Percentiles rank a stretch among this genome's conserved stretches.
Conservation (phyloP, 2,329 filamentous ascomycete species). For the Macroventuria anomochaeta region DNA sequence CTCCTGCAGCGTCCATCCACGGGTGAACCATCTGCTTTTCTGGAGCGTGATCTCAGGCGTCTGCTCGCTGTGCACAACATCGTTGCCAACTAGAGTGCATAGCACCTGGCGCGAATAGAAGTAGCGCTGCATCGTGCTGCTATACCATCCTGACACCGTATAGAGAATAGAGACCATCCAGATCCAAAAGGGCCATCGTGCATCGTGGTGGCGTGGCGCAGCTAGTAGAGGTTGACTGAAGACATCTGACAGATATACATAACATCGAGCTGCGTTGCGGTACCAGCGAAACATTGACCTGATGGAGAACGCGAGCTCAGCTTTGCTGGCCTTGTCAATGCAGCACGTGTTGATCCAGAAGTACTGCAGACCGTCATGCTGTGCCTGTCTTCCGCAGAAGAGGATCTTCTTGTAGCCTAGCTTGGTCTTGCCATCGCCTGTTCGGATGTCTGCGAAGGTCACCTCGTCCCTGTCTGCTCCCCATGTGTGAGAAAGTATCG, state of each 20-base stretch:
- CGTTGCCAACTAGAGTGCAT: no score
- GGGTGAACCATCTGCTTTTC: no score
- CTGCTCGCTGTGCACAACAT: no score
- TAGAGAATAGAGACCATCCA: conserved; percentile 2
- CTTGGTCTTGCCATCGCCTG: not conserved
- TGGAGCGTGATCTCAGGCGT: no score
- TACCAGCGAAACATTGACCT: conserved; percentile 1
- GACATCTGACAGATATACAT: conserved; percentile 10
- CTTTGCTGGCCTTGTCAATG: not conserved
- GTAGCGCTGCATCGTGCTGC: no score
- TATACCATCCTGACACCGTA: no score
- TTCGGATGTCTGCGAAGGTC: not conserved
- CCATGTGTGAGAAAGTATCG: conserved; percentile 5
- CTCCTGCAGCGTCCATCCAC: no score
- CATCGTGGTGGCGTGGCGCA: no score
- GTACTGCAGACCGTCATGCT: not conserved
- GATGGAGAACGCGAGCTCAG: not conserved
- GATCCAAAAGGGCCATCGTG: conserved; percentile 1
- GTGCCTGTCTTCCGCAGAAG: not conserved
- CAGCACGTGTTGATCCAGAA: conserved; percentile 7
- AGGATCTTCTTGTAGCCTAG: not conserved
- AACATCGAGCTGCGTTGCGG: conserved; percentile 2
- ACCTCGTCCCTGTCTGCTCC: not conserved
- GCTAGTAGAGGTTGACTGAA: no score
- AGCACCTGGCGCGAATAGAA: no score